Evolutionary conservation across 140 eudicot species (phyloP), one percentile per base, ranked within the genome.

Genomic region (Cichorium intybus): DNA sequence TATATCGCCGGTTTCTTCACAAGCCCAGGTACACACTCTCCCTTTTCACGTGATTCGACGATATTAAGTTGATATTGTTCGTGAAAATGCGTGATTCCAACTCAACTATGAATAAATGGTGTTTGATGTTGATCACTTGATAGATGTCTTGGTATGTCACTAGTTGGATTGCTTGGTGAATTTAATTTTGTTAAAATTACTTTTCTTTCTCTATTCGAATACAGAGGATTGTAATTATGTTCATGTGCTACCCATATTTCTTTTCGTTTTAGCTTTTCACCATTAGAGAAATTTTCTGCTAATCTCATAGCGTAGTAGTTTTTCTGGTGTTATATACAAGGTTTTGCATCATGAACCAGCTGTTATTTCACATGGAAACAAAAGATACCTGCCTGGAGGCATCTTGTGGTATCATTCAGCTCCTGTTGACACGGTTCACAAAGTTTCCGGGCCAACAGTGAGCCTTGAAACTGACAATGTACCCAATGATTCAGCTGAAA

Each of bases 221-320:
- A 11, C 28, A 15, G 43, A 26, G 16, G 6, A 45, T 46, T 43
- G 50, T 45, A 0, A 21, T 16, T 26, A 27, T 26, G 55, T 62
- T 46, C 11, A 24, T 26, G 1, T 46, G 51, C 52, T n/a, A 47
- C 22, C 16, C 52, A 22, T 6, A 47, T 47, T 62, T 28, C 21
- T 7, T 29, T 3, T 41, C 69, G 16, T 21, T 23, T 29, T 7
- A n/a, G 3, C 28, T 8, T 50, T 70, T 17, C 46, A 49, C 43
- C 50, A 17, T 60, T 35, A 53, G 43, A 52, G 39, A 46, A 20
- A 27, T 66, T 56, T 18, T 49, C 39, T 66, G 37, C 56, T 75
- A 71, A 74, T 82, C 81, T 82, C 77, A 71, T 81, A 39, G 55
- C 74, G 45, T 75, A 74, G 83, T 82, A 84, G 94, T 68, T 78